phyloP scores from a whole-genome alignment of 163 green algal genomes.

The Chloromonas sp. region DNA sequence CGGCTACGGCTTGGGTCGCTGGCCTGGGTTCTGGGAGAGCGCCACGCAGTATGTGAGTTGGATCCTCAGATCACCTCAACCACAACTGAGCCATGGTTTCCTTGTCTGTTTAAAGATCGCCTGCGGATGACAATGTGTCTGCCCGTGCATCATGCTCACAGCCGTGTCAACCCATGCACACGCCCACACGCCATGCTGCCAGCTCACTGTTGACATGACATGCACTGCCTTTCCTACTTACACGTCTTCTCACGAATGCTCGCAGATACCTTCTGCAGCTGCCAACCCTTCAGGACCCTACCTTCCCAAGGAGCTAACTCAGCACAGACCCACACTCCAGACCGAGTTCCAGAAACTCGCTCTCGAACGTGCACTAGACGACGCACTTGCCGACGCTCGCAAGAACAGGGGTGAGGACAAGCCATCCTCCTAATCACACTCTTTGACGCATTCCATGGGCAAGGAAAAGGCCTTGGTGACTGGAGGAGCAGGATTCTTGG shows the following conservation, averaged over 20 bases:
- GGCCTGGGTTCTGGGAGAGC: slow-evolving; percentile 61
- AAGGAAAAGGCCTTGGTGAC: slow-evolving; percentile 23
- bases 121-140: background rate
- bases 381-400: slow-evolving; percentile 29
- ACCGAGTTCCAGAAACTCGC: slow-evolving; percentile 31
- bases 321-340: slow-evolving; percentile 40
- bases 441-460: background rate
- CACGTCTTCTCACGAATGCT: background rate
- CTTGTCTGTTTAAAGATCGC: background rate
- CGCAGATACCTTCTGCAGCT: slow-evolving; percentile 42
- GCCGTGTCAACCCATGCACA: no score
- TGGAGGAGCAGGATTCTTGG: slow-evolving; percentile 79
- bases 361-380: slow-evolving; percentile 43
- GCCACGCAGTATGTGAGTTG: slow-evolving; percentile 69
- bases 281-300: slow-evolving; percentile 41
- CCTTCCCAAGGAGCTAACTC: slow-evolving; percentile 32
- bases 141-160: background rate
- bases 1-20: slow-evolving; percentile 65
- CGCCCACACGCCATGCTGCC: background rate
- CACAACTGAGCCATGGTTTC: background rate
- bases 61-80: background rate
- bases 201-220: background rate
- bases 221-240: background rate
- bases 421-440: background rate
- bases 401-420: slow-evolving; percentile 23